These are phyloP conservation scores for Acrocalymma vagum DNA, from an alignment of 2,329 filamentous ascomycete genomes.

Conservation along the genomic window DNA sequence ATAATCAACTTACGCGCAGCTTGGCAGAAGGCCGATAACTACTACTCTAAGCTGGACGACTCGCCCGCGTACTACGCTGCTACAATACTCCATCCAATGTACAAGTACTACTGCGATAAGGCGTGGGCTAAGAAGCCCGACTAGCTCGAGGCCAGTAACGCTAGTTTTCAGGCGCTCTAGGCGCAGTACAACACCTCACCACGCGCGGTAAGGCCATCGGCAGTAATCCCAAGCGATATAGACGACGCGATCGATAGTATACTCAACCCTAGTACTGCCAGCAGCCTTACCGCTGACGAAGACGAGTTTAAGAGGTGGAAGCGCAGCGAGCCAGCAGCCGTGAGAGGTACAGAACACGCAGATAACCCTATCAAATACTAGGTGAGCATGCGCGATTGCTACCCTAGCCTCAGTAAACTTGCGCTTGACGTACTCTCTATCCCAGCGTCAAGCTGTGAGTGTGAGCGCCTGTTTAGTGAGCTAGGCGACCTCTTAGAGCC, in stretches of 20 bases:
- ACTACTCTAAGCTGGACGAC: constrained; percentile 10
- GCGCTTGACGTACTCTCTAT: constrained; percentile 7
- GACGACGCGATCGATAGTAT: constrained; percentile 1
- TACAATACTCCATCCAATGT: constrained; percentile 9
- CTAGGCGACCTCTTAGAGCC: constrained; percentile 10
- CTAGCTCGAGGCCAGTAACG: constrained; percentile 6
- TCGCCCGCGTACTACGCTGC: constrained; percentile 12
- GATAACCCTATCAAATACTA: constrained; percentile 8
- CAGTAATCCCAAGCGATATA: constrained; percentile 1
- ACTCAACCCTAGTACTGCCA: background rate
- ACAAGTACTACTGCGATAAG: constrained; percentile 8
- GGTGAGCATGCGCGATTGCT: constrained; percentile 9
- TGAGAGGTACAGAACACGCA: constrained; percentile 3
- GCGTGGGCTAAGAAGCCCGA: background rate
- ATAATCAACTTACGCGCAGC: constrained; percentile 12
- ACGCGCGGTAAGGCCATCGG: background rate
- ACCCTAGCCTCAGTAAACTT: background rate
- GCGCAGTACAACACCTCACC: constrained; percentile 6
- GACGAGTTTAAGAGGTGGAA: constrained; percentile 3
- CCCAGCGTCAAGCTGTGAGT: constrained; percentile 7
- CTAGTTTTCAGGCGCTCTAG: constrained; percentile 2
- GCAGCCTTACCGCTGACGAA: too few relatives aligned
- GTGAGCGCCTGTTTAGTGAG: constrained; percentile 8
- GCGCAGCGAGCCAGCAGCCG: constrained; percentile 2
- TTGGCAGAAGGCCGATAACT: constrained; percentile 4